These are phyloP conservation scores for Irpex rosettiformis DNA, from an alignment of 1,284 basidiomycete species.

Conservation along the genomic window DNA sequence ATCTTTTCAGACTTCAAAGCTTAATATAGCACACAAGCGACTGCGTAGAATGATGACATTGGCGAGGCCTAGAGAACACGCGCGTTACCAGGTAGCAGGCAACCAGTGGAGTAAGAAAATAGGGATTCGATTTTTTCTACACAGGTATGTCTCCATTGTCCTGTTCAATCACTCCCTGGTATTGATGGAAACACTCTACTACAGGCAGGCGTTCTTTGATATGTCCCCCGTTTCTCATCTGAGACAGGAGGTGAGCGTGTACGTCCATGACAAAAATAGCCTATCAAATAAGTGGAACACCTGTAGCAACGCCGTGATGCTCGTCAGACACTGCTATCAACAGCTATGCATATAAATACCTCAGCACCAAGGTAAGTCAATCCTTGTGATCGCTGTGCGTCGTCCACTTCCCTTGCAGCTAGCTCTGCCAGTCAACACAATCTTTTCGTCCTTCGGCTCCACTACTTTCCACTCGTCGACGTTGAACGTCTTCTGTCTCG, in stretches of 20 bases:
- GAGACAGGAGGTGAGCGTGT: background rate
- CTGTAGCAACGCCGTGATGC: background rate
- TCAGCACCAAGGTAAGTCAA: background rate
- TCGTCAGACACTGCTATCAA: background rate
- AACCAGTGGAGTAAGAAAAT: no score
- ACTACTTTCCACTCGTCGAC: background rate
- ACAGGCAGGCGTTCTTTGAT: background rate
- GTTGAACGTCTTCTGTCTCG: conserved; percentile 1
- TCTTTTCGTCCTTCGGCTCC: background rate
- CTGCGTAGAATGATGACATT: background rate
- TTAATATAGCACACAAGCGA: background rate
- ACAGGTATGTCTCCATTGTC: background rate
- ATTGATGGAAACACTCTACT: background rate
- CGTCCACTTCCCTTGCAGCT: background rate
- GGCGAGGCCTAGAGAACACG: background rate
- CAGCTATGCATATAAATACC: background rate
- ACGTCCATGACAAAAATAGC: background rate
- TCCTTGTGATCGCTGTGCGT: background rate
- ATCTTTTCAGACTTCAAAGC: no score
- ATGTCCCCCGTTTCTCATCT: background rate
- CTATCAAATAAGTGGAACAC: background rate
- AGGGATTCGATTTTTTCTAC: background rate
- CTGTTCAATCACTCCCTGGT: background rate
- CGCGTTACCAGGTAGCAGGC: background rate
- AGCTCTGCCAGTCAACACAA: background rate